Conservation (phyloP, 345 rosid species). For the Linum trigynum region DNA sequence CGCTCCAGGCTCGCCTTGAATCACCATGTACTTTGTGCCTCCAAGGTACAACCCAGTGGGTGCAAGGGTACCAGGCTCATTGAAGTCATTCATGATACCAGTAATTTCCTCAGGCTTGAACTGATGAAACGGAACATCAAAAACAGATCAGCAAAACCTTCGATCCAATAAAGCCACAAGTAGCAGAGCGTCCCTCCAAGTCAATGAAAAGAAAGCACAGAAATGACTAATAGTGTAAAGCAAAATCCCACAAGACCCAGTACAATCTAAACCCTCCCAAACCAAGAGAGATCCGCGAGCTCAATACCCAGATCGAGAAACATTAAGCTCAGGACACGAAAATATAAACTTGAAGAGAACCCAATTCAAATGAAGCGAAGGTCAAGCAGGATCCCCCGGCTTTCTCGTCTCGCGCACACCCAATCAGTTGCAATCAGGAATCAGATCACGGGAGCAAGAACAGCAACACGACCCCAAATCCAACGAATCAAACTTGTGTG, state of each 20-base stretch:
- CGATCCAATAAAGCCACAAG: background rate
- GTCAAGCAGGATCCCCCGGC: background rate
- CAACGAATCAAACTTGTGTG: background rate
- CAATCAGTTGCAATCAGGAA: background rate
- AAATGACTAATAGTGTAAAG: too few relatives aligned
- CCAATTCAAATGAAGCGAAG: background rate
- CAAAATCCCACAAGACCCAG: background rate
- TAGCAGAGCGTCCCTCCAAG: background rate
- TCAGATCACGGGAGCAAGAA: background rate
- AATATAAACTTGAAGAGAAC: background rate
- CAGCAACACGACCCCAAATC: background rate
- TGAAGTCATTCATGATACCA: conserved; percentile 2
- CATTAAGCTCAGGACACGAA: background rate
- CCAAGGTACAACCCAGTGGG: conserved; percentile 7
- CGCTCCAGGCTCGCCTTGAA: conserved; percentile 4
- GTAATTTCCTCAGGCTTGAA: conserved; percentile 2
- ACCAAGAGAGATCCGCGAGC: background rate
- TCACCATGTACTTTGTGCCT: conserved; percentile 7
- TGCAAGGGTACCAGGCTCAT: background rate
- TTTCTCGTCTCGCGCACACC: background rate
- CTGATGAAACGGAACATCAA: background rate
- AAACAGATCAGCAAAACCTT: background rate
- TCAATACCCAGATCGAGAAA: background rate
- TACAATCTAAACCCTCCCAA: background rate
- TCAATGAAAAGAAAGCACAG: too few relatives aligned